Base-by-base conservation (phyloP, 2,329 filamentous ascomycete genomes). In the Epichloe gansuensis region DNA sequence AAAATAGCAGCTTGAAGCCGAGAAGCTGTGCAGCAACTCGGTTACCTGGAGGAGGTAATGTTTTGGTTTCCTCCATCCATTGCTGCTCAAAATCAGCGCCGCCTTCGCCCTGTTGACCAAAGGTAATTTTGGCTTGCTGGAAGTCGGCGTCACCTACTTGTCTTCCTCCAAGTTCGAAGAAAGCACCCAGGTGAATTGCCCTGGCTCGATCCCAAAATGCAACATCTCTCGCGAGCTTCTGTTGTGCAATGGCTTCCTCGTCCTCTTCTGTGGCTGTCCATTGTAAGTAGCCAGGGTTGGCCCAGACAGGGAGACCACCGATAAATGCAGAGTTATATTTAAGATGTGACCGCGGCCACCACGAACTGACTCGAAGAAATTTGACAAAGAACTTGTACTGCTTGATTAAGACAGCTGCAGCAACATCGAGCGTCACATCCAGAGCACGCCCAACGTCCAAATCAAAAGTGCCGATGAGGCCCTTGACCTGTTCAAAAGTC, bases 341-440 rank as follows among this genome's bases (percentile, higher is more conserved):
- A 13, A 64, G 56, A 25, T 67, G 74, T 48, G 80, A 81, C 48
- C 83, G 81, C 2, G 93, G 93, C 93, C 93, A 98, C 93, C 93
- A 98, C 25, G 91, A 95, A 70, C 91, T 97, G 53, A 84, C 82
- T 53, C 91, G 80, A 25, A 98, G 74, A 47, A 97, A 83, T 65
- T 95, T 95, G 64, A 97, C 85, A 96, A 97, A 70, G n/a, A 97
- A 98, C 35, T 85, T 82, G 64, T 85, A 89, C 58, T 95, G 89
- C 63, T 94, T 94, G 61, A 98, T 87, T 50, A 98, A 78, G 1
- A 95, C 85, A 12, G 90, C 89, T 1, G 93, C 93, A 63, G 95
- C 95, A 35, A 97, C 89, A 64, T 98, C 93, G 17, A 98, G 76
- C 0, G 89, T 94, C 23, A 97, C 89, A 65, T 98, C 93, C 11